Percentiles rank a stretch among this genome's conserved stretches.
Evolutionary conservation across 2,329 filamentous ascomycete species (phyloP).

Genomic region (Microthyrium microscopicum): DNA sequence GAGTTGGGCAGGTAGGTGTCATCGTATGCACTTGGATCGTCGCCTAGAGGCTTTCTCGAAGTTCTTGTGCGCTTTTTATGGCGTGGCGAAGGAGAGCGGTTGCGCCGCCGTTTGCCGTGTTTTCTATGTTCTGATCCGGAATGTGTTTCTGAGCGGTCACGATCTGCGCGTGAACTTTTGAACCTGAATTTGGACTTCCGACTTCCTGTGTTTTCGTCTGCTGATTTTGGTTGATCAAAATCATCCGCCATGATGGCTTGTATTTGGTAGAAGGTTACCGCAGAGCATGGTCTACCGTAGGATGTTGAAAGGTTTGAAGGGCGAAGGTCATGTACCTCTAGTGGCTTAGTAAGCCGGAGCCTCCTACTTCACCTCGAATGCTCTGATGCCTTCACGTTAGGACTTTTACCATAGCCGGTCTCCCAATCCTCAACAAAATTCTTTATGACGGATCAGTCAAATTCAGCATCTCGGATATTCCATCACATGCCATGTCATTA

Average conservation of each 20-base stretch:
- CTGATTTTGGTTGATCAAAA: too few relatives aligned
- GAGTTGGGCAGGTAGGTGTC: conserved; percentile 7
- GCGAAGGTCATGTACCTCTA: too few relatives aligned
- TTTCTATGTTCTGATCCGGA: conserved; percentile 20
- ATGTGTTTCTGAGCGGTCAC: conserved; percentile 12
- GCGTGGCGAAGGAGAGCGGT: neutral
- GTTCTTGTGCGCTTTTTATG: conserved; percentile 1
- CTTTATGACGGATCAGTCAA: neutral
- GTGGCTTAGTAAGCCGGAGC: too few relatives aligned
- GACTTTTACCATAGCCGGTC: too few relatives aligned
- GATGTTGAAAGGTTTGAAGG: too few relatives aligned
- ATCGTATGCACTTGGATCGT: conserved; percentile 6
- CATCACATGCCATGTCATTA: conserved; percentile 4
- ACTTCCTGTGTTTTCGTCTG: too few relatives aligned
- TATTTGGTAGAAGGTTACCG: too few relatives aligned
- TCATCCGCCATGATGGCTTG: too few relatives aligned
- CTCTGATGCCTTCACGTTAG: too few relatives aligned
- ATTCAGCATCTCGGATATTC: neutral
- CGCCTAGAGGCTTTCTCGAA: conserved; percentile 1
- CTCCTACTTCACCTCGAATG: too few relatives aligned
- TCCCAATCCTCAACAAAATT: too few relatives aligned
- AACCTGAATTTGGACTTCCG: conserved; percentile 25
- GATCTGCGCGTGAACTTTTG: conserved; percentile 21
- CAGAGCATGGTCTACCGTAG: too few relatives aligned
- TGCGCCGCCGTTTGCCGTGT: conserved; percentile 18